Base-by-base conservation (phyloP, 306 rosid species). In the Prinsepia uniflora region DNA sequence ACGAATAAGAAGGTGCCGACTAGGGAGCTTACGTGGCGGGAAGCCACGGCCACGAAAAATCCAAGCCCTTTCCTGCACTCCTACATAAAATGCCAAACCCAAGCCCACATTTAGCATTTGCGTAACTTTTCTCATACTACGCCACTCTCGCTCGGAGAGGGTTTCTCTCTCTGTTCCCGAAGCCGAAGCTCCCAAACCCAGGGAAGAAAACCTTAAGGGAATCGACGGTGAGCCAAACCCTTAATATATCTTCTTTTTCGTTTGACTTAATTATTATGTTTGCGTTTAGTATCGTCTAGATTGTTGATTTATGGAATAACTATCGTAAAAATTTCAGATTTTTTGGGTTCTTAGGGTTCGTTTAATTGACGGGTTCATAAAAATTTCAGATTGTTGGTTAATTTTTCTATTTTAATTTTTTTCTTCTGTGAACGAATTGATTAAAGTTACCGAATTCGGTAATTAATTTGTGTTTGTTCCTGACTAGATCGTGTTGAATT, bases 221-320 rank as follows among this genome's bases (percentile, higher is more conserved):
- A 7, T 66, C 44, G 17, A 56, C 66, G 75, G 75, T 71, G 75
- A 57, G 66, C 46, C 46, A 8, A 42, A 6, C 14, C 57, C 45
- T 8, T 6, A 17, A 30, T 30, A 30, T 17, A 24, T 13, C 18
- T 7, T 15, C 12, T 22, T 45, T 30, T 57, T 43, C n/a, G n/a
- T n/a, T 56, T 57, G 42, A 0, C n/a, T 30, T 10, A 42, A 20
- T 44, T 57, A 5, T 44, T 43, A 1, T 43, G 13, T 17, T n/a
- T 6, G 41, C 11, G 0, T 55, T 10, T 7, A 2, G 3, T 43
- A 12, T 22, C 8, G 55, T 24, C 1, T 57, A 22, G 24, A n/a
- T 70, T 44, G 64, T 46, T 46, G 74, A 24, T 70, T 24, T 47
- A 5, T 48, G 7, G 8, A 15, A 46, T 12, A 36, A 13, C 22